Evolutionary conservation across 441 rosid genomes (phyloP).

Genomic region (Francoa sonchifolia): DNA sequence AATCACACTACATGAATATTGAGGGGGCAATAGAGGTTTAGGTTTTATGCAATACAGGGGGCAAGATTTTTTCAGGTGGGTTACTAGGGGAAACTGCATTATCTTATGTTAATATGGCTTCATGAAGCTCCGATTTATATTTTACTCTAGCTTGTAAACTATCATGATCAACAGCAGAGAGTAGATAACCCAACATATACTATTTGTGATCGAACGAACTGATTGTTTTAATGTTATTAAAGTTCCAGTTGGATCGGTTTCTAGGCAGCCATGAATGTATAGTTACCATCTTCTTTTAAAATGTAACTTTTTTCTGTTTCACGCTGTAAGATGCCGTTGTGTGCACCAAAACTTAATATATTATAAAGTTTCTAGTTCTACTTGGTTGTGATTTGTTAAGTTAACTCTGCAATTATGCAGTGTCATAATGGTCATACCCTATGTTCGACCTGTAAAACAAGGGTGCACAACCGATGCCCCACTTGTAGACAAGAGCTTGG

Average conservation of each 20-base stretch:
- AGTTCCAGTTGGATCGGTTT: neutral
- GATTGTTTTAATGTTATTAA: neutral
- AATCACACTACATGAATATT: too few species aligned
- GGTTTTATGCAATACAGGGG: too few species aligned
- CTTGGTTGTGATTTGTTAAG: neutral
- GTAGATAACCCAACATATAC: too few species aligned
- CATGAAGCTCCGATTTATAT: too few species aligned
- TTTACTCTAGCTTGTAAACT: too few species aligned
- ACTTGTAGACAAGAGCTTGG: slow-evolving; percentile 3
- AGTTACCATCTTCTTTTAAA: neutral
- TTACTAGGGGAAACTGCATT: too few species aligned
- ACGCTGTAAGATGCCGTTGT: neutral
- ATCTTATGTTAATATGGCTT: too few species aligned
- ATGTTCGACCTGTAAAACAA: slow-evolving; percentile 1
- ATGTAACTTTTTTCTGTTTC: neutral
- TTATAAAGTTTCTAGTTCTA: neutral
- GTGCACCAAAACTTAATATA: neutral
- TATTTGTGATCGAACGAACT: neutral
- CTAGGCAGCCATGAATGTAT: neutral
- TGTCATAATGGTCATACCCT: neutral
- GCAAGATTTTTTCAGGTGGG: too few species aligned
- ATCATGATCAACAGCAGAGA: too few species aligned
- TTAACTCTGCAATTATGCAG: neutral
- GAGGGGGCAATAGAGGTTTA: too few species aligned
- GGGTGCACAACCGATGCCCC: slow-evolving; percentile 4